phyloP scores from a whole-genome alignment of 176 grass and related monocot genomes.

The Puccinellia tenuiflora region DNA sequence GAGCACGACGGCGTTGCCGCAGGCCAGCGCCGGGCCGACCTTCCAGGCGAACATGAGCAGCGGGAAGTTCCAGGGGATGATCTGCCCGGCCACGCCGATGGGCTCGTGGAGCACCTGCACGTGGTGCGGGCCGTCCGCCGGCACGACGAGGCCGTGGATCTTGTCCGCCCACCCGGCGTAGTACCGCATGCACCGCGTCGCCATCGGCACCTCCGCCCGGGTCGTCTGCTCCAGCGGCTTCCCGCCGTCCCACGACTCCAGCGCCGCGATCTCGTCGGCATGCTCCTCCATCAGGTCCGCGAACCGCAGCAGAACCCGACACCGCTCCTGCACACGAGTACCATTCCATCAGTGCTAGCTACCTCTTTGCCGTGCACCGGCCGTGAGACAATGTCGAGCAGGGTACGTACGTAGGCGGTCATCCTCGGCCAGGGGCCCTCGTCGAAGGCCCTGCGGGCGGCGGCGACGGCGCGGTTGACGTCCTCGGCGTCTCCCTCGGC shows the following conservation, averaged over 20 bases:
- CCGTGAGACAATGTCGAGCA: too few relatives aligned
- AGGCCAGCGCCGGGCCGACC: constrained; percentile 80
- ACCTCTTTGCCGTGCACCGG: neutral
- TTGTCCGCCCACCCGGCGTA: constrained; percentile 94
- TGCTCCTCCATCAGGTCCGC: constrained; percentile 88
- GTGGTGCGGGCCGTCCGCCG: constrained; percentile 63
- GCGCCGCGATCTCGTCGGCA: constrained; percentile 67
- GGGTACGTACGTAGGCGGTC: constrained; percentile 65
- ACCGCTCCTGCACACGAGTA: constrained; percentile 60
- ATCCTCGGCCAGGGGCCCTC: constrained; percentile 83
- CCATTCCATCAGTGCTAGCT: neutral
- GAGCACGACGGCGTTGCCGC: constrained; percentile 80
- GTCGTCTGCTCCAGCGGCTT: constrained; percentile 79
- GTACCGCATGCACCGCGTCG: constrained; percentile 68
- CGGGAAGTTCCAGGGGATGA: constrained; percentile 95
- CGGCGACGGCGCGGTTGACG: constrained; percentile 48
- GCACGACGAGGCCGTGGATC: constrained; percentile 83
- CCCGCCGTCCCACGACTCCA: constrained; percentile 97
- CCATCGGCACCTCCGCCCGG: constrained; percentile 60
- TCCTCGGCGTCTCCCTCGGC: constrained; percentile 70
- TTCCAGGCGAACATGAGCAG: constrained; percentile 95
- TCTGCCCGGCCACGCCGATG: constrained; percentile 71
- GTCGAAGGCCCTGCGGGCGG: constrained; percentile 78
- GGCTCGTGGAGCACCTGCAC: constrained; percentile 89
- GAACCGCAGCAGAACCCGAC: constrained; percentile 57